A percentile compares a stretch with the other conserved stretches of the same genome.
phyloP scores from a whole-genome alignment of 345 rosid genomes.

The Gossypium herbaceum region DNA sequence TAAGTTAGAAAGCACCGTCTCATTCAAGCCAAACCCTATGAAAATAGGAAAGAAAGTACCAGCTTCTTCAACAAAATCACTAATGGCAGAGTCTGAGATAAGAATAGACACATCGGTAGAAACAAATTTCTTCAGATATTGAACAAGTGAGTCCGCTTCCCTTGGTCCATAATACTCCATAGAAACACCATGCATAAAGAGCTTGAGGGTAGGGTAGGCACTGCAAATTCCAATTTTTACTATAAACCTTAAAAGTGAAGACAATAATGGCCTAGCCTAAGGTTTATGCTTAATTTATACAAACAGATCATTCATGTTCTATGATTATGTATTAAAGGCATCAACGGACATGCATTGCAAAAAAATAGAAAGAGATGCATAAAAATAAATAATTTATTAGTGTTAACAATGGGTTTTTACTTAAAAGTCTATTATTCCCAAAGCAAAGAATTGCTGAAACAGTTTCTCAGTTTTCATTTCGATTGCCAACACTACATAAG shows the following conservation, averaged over 20 bases:
- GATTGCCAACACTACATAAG: not conserved
- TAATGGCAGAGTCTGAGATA: slow-evolving; percentile 53
- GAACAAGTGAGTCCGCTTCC: slow-evolving; percentile 76
- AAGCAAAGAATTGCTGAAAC: not conserved
- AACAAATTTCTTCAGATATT: slow-evolving; percentile 80
- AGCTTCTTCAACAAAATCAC: slow-evolving; percentile 64
- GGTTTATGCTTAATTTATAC: not conserved
- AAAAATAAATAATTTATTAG: not conserved
- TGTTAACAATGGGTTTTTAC: not conserved
- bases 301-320: not conserved
- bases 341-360: not conserved
- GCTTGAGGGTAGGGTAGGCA: slow-evolving; percentile 79
- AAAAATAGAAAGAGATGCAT: not conserved
- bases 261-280: not conserved
- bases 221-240: slow-evolving; percentile 31
- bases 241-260: not conserved
- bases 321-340: not conserved
- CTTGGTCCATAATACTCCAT: slow-evolving; percentile 86
- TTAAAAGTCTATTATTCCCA: not conserved
- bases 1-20: slow-evolving; percentile 41
- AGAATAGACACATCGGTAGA: slow-evolving; percentile 84
- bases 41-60: slow-evolving; percentile 69
- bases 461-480: not conserved
- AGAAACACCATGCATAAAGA: slow-evolving; percentile 77
- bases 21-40: slow-evolving; percentile 74